Base-by-base conservation (phyloP, 805 yeast species). In the Saccharomycopsis selenospora region DNA sequence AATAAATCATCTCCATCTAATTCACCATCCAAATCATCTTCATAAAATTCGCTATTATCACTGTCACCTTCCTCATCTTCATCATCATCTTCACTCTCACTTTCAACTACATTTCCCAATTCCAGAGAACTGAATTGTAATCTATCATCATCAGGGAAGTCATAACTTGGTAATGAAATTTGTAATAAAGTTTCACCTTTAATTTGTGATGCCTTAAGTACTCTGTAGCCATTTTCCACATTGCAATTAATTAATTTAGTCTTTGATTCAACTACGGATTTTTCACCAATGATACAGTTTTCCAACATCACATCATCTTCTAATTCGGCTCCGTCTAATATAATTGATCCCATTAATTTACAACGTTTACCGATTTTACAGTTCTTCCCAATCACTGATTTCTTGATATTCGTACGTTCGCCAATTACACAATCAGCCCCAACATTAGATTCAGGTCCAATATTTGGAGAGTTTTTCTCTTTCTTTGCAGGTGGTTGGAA, bases 381-480 rank as follows among this genome's bases (percentile, higher is more conserved):
- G 57, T 76, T 73, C 8, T 71, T 64, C 4, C 96, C 96, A 25
- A 93, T 72, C 13, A 87, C 86, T 0, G 95, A 76, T 52, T 93
- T 77, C 67, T 93, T 93, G 45, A 93, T 87, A 61, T 82, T 85
- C 18, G 95, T 83, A 56, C 79, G 79, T 59, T 88, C 97, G 17
- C 88, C 93, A 46, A 93, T 63, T 1, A 62, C 64, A n/a, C 91
- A 76, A 30, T 70, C 67, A 8, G 69, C 71, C 8, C 91, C 97
- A 10, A 91, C 80, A 33, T 82, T 64, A 0, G 95, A 85, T 64
- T 91, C 99, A 7, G 81, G 82, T 48, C 98, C 97, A 29, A 93
- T 77, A 13, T 83, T 82, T 1, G 96, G 91, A 3, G 78, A 71
- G 10, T 68, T 65, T 56, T 76, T 76, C 24, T 76, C 79, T 59